A percentile compares a stretch with the other conserved stretches of the same genome.
Conservation (phyloP, 768 basidiomycete species). For the Boletus pseudo-olivaceus region DNA sequence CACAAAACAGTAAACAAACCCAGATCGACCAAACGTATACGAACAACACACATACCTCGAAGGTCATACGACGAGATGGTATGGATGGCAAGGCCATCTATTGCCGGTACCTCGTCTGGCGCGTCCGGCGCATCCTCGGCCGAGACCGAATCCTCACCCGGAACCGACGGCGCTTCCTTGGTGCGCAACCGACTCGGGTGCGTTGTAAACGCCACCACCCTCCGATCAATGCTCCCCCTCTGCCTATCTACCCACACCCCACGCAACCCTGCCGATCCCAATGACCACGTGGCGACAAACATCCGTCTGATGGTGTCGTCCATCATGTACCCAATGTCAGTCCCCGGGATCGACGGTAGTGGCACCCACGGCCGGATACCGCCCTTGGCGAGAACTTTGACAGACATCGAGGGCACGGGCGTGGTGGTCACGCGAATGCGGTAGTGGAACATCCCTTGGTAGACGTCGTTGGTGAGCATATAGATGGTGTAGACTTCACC, state of each 20-base stretch:
- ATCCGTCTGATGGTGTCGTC: neutral
- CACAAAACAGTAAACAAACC: neutral
- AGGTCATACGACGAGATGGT: slow-evolving; percentile 27
- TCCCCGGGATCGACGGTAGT: neutral
- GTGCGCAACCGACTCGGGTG: slow-evolving; percentile 6
- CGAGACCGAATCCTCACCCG: neutral
- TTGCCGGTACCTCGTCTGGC: neutral
- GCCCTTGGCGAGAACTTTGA: slow-evolving; percentile 35
- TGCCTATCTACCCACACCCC: slow-evolving; percentile 24
- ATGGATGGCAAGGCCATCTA: slow-evolving; percentile 15
- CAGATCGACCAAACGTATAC: neutral
- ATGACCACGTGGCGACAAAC: slow-evolving; percentile 16
- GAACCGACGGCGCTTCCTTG: neutral
- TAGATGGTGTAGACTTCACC: slow-evolving; percentile 37
- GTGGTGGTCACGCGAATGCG: slow-evolving; percentile 31
- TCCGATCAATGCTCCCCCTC: slow-evolving; percentile 13
- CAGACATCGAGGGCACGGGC: slow-evolving; percentile 33
- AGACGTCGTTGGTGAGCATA: slow-evolving; percentile 41
- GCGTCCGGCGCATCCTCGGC: neutral
- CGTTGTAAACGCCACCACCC: slow-evolving; percentile 21
- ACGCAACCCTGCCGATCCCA: slow-evolving; percentile 21
- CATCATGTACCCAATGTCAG: neutral
- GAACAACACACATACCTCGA: slow-evolving; percentile 20
- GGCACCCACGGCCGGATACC: neutral
- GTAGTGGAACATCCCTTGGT: slow-evolving; percentile 52